phyloP scores from a whole-genome alignment of 345 rosid genomes.

The Eucalyptus brandiana region DNA sequence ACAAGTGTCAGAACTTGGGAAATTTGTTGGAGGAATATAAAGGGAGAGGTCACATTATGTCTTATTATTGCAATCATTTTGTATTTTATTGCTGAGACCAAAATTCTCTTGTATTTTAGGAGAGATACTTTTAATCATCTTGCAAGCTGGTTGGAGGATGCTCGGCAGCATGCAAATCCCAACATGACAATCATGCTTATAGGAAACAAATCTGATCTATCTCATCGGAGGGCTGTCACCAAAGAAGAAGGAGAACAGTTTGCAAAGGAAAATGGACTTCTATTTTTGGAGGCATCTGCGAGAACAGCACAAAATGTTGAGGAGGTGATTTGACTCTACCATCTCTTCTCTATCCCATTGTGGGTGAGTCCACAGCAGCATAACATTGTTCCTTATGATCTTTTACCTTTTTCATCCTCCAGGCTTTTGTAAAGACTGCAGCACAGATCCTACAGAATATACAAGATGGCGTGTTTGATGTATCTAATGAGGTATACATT shows the following conservation, averaged over 20 bases:
- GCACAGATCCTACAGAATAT: slow-evolving; percentile 88
- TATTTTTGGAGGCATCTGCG: slow-evolving; percentile 95
- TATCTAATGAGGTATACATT: slow-evolving; percentile 63
- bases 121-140: slow-evolving; percentile 98
- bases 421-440: slow-evolving; percentile 93
- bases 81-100: background rate
- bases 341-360: background rate
- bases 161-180: slow-evolving; percentile 96
- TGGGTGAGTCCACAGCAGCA: background rate
- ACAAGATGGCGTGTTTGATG: slow-evolving; percentile 81
- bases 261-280: slow-evolving; percentile 86
- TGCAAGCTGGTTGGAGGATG: slow-evolving; percentile 98
- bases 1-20: background rate
- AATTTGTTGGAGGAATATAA: background rate
- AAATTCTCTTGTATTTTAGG: slow-evolving; percentile 24
- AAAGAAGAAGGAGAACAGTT: slow-evolving; percentile 98
- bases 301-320: slow-evolving; percentile 98
- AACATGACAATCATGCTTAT: slow-evolving; percentile 90
- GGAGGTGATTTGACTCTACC: slow-evolving; percentile 37
- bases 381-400: background rate
- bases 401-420: background rate
- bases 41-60: background rate
- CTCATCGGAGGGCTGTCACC: slow-evolving; percentile 87
- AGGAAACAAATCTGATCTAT: slow-evolving; percentile 90
- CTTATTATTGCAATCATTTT: background rate